Base-by-base conservation (phyloP, 2,329 filamentous ascomycete species). In the Phoma sp. region DNA sequence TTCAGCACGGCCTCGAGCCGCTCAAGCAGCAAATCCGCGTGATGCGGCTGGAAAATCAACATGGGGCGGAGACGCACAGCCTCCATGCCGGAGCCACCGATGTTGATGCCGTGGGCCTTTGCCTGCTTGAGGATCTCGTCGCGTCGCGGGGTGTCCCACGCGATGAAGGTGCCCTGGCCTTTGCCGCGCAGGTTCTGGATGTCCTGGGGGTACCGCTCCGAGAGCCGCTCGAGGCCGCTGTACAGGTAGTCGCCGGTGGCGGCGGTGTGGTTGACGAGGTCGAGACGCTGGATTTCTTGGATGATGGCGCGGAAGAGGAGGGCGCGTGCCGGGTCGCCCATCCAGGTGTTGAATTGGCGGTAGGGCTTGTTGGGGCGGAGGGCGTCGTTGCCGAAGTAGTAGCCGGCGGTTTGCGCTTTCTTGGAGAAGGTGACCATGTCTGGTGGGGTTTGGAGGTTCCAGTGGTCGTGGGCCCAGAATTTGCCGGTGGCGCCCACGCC, bases 391-490 rank as follows among this genome's bases (percentile, higher is more conserved):
- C 89, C 89, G 74, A 88, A 96, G 83, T 95, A 96, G 84, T 94
- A 96, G 31, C 92, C 92, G 6, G 93, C 92, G 2, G 92, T 91
- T 80, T 96, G 92, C 3, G 92, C 93, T 83, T 96, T 96, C 83
- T 96, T 96, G 72, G 87, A 91, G 80, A 96, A 96, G 55, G 92
- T 96, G 39, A 96, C 92, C 82, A 96, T 95, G 80, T 96, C 92
- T 0, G 92, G 92, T 8, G 92, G 90, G 32, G 86, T 80, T 44
- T 83, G 72, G 38, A 96, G 84, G 75, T 90, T 84, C 92, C 92
- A 96, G 86, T 96, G 93, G 70, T 96, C 92, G 81, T 96, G 93
- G 8, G 93, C 92, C 92, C 92, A 96, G 86, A 96, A 96, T 76
- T 91, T 92, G 68, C 92, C 92, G 0, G 92, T 96, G 35, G 93